Evolutionary conservation across 2,329 filamentous ascomycete species (phyloP), one percentile per base, ranked within the genome.

Genomic region (Fusarium drepaniforme): DNA sequence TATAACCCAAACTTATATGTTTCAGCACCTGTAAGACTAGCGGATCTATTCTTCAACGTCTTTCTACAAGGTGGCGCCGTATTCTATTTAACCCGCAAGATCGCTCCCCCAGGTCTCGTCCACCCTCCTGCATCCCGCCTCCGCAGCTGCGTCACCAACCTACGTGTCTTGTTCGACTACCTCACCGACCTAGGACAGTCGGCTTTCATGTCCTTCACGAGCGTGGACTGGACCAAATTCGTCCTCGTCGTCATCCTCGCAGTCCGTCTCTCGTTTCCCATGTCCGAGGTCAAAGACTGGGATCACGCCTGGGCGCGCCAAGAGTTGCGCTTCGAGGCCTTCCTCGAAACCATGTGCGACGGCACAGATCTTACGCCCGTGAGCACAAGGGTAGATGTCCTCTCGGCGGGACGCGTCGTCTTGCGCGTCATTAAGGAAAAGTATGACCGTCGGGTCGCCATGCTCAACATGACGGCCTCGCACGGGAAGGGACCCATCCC

Each of bases 201-300:
- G 3, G 74, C 79, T 18, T 79, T 87, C 59, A 69, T 80, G 23
- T 76, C 78, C 49, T 85, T 89, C 72, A 81, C 82, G 57, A 79
- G 81, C 33, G 79, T 82, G 16, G 86, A 89, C 75, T 87, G 86
- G 85, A 77, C 79, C 51, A 83, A 82, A 33, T 77, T 89, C 61
- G 83, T 89, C 53, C 66, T 72, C 40, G 65, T 75, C 56, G 76
- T 86, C 40, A 84, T 89, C 58, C 67, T 88, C 6, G 84, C 83
- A 18, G 84, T 87, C 58, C 84, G 86, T 2, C 78, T 89, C 35
- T 88, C 86, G 4, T 87, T 90, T 51, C 84, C 86, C 0, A 30
- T 88, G 13, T 67, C 81, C 0, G 75, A 80, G 0, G 84, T 82
- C 16, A 82, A 84, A 0, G 82, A 76, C 6, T 83, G 81, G 66